phyloP scores from a whole-genome alignment of 78 protist genomes.

The Dictyostelium intermedium region DNA sequence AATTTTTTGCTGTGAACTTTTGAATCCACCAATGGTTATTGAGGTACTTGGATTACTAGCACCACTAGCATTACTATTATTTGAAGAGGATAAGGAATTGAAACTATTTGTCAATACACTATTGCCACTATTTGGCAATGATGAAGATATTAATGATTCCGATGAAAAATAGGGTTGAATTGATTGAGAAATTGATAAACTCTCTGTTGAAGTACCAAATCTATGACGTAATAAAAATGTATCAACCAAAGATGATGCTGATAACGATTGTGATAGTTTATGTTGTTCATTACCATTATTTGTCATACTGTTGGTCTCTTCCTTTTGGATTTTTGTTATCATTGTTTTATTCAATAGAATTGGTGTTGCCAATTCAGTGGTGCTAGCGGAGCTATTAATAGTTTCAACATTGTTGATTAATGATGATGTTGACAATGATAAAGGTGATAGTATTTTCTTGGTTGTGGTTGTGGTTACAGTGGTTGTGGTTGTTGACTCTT shows the following conservation, averaged over 20 bases:
- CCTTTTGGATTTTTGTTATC: not conserved
- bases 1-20: constrained; percentile 20
- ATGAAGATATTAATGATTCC: not conserved
- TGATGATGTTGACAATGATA: not conserved
- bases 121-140: not conserved
- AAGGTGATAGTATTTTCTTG: not conserved
- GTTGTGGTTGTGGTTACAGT: not conserved
- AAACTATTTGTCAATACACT: not conserved
- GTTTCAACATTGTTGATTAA: not conserved
- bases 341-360: not conserved
- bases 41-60: not conserved
- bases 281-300: not conserved
- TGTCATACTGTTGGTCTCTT: not conserved
- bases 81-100: not conserved
- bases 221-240: constrained; percentile 23
- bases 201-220: not conserved
- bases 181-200: constrained; percentile 37
- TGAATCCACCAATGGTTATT: not conserved
- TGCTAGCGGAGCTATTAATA: no score
- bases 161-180: constrained; percentile 42
- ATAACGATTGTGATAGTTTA: not conserved
- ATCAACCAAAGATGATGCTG: constrained; percentile 41
- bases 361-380: no score
- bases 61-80: not conserved
- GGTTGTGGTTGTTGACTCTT: not conserved